Base-by-base conservation (phyloP, 2,329 filamentous ascomycete genomes). In the Alternaria sp. region DNA sequence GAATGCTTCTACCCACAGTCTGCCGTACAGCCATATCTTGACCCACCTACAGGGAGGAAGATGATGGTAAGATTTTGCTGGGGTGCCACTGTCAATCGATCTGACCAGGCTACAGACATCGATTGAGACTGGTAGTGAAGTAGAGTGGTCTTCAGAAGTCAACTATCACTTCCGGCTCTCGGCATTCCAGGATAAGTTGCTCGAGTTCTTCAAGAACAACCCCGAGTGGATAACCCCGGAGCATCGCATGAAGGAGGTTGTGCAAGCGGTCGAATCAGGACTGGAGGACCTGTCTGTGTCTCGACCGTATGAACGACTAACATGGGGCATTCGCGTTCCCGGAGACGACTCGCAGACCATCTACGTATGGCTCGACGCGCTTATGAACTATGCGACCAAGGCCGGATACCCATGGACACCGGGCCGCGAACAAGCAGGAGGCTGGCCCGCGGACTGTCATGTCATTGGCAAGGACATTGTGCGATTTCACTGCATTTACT, bases 91-190 rank as follows among this genome's bases (percentile, higher is more conserved):
- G n/a, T 17, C 15, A 15, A 15, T 44, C 28, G 32, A 55, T 28
- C 74, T 75, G 50, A 77, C 51, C 46, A 12, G 21, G 15, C 47
- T 49, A 6, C 30, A 86, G 85, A 81, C 89, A 21, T 94, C 92
- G 17, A 86, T 88, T 52, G 96, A 97, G 83, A 97, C 93, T 3
- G 93, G 93, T 1, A 97, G 92, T 77, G 91, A 93, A 78, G 96
- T 99, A 8, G 93, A 98, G 80, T 98, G 94, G 94, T 91, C 91
- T 9, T 92, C 93, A 45, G 96, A 99, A 79, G 88, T 86, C 67
- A 99, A 97, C 70, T 98, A 97, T 82, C 94, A 97, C 78, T 99
- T 99, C 81, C 90, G 91, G 7, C 85, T 99, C 72, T 96, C 93
- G 40, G 90, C 89, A 19, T 91, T 98, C 76, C 88, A 88, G 67